Base-by-base conservation (phyloP, 805 yeast species). In the Wickerhamiella dianesei region DNA sequence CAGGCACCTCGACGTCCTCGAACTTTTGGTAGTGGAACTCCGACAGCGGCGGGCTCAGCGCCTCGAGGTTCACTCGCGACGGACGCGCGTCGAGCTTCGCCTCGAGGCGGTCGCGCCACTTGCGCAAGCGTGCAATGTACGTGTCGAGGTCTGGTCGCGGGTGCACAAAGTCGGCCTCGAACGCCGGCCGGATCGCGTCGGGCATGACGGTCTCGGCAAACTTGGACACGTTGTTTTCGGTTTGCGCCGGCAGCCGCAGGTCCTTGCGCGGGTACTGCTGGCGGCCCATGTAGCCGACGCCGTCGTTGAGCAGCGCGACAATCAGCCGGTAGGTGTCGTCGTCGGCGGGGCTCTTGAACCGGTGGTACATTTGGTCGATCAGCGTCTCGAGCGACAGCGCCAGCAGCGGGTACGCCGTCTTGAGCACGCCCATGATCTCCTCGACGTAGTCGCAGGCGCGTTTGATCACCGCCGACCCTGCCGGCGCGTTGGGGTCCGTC, bases 21-120 rank as follows among this genome's bases (percentile, higher is more conserved):
- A 92, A 92, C 65, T 87, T 89, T 63, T 92, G 97, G 62, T 92
- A 95, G 65, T 92, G 98, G 76, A 94, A 92, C 61, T 88, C 96
- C 61, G 94, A 82, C 63, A 92, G 71, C 56, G 89, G 97, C 14
- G 97, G 96, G 58, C 96, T 87, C 52, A 92, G 71, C 48, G 87
- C 78, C 64, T 92, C 98, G 52, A 92, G 65, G 55, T 87, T 82
- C 44, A 87, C 82, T 55, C 77, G 76, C 22, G 79, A 75, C 48
- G 86, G 80, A 49, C 94, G 74, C 53, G 95, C 73, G 61, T 92
- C 97, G 50, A 92, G 72, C 60, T 84, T 87, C 56, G 84, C 95
- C 62, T 92, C 97, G 50, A 92, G 69, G 41, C 96, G 72, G 54
- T 87, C 88, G 55, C 96, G 75, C 99, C 99, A 92, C 58, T 77